Percentiles rank a stretch among this genome's conserved stretches.
Evolutionary conservation across 768 basidiomycete species (phyloP).

Genomic region (Gymnopilus dilepis): DNA sequence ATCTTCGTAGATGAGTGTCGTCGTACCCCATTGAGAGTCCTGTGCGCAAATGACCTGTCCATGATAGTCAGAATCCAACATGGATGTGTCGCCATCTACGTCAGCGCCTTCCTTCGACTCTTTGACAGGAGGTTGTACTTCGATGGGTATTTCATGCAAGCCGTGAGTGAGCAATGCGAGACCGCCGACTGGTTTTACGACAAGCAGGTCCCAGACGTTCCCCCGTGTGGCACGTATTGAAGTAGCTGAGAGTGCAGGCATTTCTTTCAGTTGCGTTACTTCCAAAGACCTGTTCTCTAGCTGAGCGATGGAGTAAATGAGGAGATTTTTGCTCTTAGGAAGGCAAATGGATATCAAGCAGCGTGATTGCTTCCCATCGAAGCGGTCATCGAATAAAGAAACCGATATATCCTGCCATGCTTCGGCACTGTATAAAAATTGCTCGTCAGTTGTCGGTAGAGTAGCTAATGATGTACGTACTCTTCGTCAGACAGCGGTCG

Average conservation of each 20-base stretch:
- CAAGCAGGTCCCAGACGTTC: constrained; percentile 70
- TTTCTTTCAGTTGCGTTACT: constrained; percentile 40
- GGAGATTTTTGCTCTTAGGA: constrained; percentile 47
- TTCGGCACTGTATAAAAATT: constrained; percentile 37
- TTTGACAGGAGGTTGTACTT: constrained; percentile 28
- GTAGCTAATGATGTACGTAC: constrained; percentile 44
- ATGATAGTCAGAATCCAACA: constrained; percentile 23
- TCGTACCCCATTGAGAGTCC: constrained; percentile 54
- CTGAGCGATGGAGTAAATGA: constrained; percentile 54
- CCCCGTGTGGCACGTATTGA: constrained; percentile 68
- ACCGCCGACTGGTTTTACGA: constrained; percentile 60
- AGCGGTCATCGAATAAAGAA: constrained; percentile 68
- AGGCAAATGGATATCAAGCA: constrained; percentile 62
- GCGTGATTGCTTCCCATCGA: constrained; percentile 56
- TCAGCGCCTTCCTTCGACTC: constrained; percentile 9
- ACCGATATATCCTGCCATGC: constrained; percentile 56
- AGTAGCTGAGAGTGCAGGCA: constrained; percentile 55
- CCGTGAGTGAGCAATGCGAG: constrained; percentile 71
- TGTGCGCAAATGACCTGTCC: constrained; percentile 50
- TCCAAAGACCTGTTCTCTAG: constrained; percentile 47
- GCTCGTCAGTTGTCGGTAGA: constrained; percentile 3
- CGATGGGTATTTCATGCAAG: constrained; percentile 44
- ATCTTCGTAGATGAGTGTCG: constrained; percentile 59
- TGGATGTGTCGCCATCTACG: constrained; percentile 27
- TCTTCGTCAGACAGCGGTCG: constrained; percentile 51